Percentiles rank a stretch among this genome's conserved stretches.
phyloP scores from a whole-genome alignment of 306 rosid genomes.

The Sphenostylis stenocarpa region DNA sequence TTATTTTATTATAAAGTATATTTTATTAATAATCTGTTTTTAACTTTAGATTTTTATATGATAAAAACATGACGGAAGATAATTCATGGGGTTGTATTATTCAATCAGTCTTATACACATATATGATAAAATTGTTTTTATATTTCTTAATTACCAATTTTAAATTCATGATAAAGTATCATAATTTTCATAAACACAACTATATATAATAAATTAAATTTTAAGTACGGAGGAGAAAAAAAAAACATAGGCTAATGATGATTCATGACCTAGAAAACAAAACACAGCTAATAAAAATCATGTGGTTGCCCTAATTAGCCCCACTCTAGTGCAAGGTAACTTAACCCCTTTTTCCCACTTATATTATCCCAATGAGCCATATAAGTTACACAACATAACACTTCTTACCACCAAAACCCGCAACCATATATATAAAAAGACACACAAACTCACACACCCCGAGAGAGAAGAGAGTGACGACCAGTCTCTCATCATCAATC shows the following conservation, averaged over 20 bases:
- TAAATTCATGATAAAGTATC: neutral
- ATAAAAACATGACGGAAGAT: too few relatives aligned
- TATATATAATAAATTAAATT: too few relatives aligned
- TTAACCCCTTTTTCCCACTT: neutral
- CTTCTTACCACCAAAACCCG: neutral
- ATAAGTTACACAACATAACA: neutral
- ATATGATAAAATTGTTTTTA: too few relatives aligned
- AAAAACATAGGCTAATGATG: slow-evolving; percentile 9
- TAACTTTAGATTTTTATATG: too few relatives aligned
- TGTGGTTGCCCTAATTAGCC: slow-evolving; percentile 18
- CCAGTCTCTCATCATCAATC: neutral
- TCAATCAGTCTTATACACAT: too few relatives aligned
- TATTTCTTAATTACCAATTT: too few relatives aligned
- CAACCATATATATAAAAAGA: neutral
- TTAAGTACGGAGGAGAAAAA: neutral
- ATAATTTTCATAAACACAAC: neutral
- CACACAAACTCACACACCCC: neutral
- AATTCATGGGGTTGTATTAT: too few relatives aligned
- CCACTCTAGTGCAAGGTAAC: neutral
- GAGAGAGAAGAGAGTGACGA: neutral
- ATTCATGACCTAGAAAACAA: neutral
- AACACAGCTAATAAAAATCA: slow-evolving; percentile 25
- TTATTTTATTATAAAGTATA: too few relatives aligned
- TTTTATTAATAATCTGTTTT: too few relatives aligned
- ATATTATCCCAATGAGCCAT: neutral